These are phyloP conservation scores for Ceratobasidium sp. DNA, from an alignment of 1,284 basidiomycete species.

Conservation along the genomic window DNA sequence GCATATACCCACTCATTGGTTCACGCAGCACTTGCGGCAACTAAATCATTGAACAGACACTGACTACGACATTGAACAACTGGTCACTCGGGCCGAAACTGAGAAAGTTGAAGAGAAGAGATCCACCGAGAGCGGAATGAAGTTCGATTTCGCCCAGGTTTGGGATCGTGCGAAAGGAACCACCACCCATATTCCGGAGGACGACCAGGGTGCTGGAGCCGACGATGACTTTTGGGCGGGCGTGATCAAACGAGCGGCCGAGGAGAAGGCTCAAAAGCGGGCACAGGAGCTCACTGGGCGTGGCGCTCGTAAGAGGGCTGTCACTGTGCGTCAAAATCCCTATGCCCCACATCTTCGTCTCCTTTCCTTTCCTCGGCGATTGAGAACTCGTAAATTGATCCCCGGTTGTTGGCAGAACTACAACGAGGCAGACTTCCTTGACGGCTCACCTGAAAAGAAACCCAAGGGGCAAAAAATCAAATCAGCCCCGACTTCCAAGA, in stretches of 20 bases:
- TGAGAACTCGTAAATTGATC: constrained; percentile 18
- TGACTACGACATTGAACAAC: constrained; percentile 79
- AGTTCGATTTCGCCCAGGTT: constrained; percentile 87
- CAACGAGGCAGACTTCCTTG: constrained; percentile 24
- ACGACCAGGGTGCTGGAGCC: constrained; percentile 59
- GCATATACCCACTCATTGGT: constrained; percentile 51
- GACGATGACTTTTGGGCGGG: constrained; percentile 76
- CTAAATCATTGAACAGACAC: constrained; percentile 64
- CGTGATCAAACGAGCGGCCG: constrained; percentile 53
- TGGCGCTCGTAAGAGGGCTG: constrained; percentile 74
- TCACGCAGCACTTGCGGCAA: not conserved
- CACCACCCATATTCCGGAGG: constrained; percentile 71
- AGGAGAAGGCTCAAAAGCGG: constrained; percentile 56
- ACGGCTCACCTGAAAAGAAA: constrained; percentile 35
- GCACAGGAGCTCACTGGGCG: constrained; percentile 70
- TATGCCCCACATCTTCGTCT: not conserved
- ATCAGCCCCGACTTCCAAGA: not conserved
- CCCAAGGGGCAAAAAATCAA: not conserved
- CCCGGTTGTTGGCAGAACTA: constrained; percentile 34
- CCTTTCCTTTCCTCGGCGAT: not conserved
- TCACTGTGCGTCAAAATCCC: constrained; percentile 22
- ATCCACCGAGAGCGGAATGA: constrained; percentile 54
- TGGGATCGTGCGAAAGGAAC: constrained; percentile 82
- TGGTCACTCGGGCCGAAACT: constrained; percentile 84
- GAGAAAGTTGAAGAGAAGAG: constrained; percentile 66